Evolutionary conservation across 2,329 filamentous ascomycete species (phyloP), one percentile per base, ranked within the genome.

Genomic region (Exserohilum rostratum): DNA sequence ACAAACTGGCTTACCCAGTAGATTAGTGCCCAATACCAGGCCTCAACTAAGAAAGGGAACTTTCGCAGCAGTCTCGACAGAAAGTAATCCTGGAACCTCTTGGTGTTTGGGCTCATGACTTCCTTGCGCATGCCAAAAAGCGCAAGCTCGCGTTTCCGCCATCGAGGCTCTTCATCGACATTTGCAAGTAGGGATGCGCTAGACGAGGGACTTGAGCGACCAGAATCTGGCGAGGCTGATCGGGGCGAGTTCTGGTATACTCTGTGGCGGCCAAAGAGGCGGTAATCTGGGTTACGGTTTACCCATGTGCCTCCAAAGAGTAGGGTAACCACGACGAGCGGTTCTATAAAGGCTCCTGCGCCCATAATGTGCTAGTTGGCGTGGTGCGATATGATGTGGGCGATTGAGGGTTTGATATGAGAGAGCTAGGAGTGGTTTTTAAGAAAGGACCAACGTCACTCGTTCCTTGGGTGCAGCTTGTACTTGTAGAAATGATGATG

Each of bases 1-100:
- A 2, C 7, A n/a, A 4, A 5, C 25, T 13, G 20, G 11, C 83
- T 65, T 81, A 90, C 88, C 87, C 88, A 91, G 77, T 91, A 91
- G 46, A 91, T 87, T 58, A 90, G 76, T 2, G 86, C 85, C 88
- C 88, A 91, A 65, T 91, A 91, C 87, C 88, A 91, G 35, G 84
- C 87, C 73, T 91, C 89, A 1, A 87, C 86, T 25, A 91, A 72
- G 68, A 91, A 91, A 0, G 89, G 89, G 61, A 90, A 85, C 67
- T 84, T 87, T 53, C 80, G 80, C 12, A 91, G 79, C 31, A 91
- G 62, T 4, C 87, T 80, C 68, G 86, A 89, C 46, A 89, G 77
- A 11, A 87, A 74, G 42, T 84, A 82, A 57, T 84, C 80, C 59
- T 82, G 79, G 66, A 87, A 88, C 6, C 83, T 76, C 34, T 77